Base-by-base conservation (phyloP, 768 basidiomycete genomes). In the Russula vinacea region DNA sequence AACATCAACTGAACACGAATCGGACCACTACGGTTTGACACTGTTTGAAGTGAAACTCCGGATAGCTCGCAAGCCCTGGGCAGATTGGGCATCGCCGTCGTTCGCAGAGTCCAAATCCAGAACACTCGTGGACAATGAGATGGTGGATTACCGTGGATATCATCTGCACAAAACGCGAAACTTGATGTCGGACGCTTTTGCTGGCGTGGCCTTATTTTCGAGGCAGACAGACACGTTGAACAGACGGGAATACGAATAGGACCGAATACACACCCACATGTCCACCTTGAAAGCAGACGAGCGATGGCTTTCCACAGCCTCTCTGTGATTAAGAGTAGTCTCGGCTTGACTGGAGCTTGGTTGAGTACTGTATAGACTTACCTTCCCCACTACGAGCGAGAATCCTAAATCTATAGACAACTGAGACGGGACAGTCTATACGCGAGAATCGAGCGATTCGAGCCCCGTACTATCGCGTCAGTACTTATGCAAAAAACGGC, bases 361-460 rank as follows among this genome's bases (percentile, higher is more conserved):
- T 19, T 22, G 50, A 40, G 39, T 2, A 10, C 17, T 35, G 3
- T n/a, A 22, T 17, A 33, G 2, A 16, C 56, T 8, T 47, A 58
- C 56, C 51, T 42, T 44, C 40, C 59, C 59, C 29, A 60, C 59
- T 7, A 60, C n/a, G n/a, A n/a, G n/a, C 40, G n/a, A 60, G 59
- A 35, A 60, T 53, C 29, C 59, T 60, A 42, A 60, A 60, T 32
- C 59, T 60, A 60, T 14, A 3, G n/a, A 19, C 13, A 32, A 8
- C 17, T 22, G 22, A 60, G 40, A 22, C 1, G 16, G 19, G n/a
- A 22, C 24, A n/a, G 14, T 4, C 24, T 32, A 44, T 22, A 8
- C 14, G 32, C 8, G 14, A 32, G n/a, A 35, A 24, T 13, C 3
- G 29, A 14, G 29, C 3, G 1, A 60, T 51, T n/a, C n/a, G n/a